Percentiles rank a stretch among this genome's conserved stretches.
phyloP scores from a whole-genome alignment of 2,329 filamentous ascomycete species.

The Botrytis cinerea region DNA sequence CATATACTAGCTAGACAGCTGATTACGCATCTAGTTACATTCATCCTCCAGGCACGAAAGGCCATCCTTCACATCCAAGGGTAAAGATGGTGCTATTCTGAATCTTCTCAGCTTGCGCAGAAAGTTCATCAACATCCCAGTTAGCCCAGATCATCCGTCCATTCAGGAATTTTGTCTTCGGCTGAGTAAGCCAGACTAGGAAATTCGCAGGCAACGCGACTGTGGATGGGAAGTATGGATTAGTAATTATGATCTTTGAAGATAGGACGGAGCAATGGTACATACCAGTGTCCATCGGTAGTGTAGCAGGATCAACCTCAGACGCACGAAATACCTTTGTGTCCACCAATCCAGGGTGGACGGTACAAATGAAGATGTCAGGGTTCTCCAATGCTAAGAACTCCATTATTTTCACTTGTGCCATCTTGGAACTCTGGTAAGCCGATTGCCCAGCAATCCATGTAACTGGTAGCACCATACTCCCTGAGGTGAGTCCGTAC shows the following conservation, averaged over 20 bases:
- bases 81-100: background rate
- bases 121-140: slow-evolving; percentile 55
- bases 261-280: background rate
- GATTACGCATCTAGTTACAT: no score
- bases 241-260: no score
- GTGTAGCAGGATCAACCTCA: background rate
- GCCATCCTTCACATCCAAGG: background rate
- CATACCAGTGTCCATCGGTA: slow-evolving; percentile 1
- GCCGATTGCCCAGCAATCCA: background rate
- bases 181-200: slow-evolving; percentile 31
- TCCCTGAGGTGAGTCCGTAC: background rate
- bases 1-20: no score
- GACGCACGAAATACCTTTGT: background rate
- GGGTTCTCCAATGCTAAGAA: background rate
- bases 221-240: background rate
- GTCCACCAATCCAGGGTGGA: slow-evolving; percentile 9
- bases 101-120: slow-evolving; percentile 36
- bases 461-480: background rate
- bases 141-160: slow-evolving; percentile 50
- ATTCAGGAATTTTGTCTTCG: slow-evolving; percentile 50
- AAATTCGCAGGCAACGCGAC: slow-evolving; percentile 32
- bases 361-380: background rate
- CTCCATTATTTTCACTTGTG: slow-evolving; percentile 10
- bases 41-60: slow-evolving; percentile 11
- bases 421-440: background rate